Evolutionary conservation across 768 basidiomycete species (phyloP).

Genomic region (Hebeloma cylindrosporum): DNA sequence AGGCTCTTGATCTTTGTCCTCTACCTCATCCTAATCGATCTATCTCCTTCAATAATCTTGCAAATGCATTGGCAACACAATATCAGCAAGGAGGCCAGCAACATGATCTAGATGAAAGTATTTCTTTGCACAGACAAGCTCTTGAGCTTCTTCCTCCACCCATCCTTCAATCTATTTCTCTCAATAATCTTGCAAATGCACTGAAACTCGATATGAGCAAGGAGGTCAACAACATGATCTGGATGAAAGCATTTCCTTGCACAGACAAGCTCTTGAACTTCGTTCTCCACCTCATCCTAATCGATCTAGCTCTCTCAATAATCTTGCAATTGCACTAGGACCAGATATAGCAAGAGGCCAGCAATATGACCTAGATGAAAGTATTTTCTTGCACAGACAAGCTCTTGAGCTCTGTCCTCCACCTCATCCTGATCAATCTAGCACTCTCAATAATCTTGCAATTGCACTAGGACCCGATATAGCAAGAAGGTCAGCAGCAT

Average conservation of each 20-base stretch:
- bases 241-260: background rate
- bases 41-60: background rate
- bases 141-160: background rate
- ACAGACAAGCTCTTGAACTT: conserved; percentile 1
- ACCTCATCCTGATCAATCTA: background rate
- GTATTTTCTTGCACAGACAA: background rate
- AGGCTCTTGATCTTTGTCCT: background rate
- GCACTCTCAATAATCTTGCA: conserved; percentile 2
- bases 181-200: conserved; percentile 1
- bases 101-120: background rate
- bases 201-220: background rate
- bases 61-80: background rate
- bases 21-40: background rate
- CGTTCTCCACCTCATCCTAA: background rate
- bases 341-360: background rate
- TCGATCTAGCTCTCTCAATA: background rate
- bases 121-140: background rate
- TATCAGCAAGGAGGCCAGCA: background rate
- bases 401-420: background rate
- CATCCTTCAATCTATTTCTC: background rate
- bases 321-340: conserved; percentile 1
- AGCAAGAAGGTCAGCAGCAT: background rate
- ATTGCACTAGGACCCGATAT: background rate
- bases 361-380: background rate
- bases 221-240: conserved; percentile 1